Evolutionary conservation across 257 asterid genomes (phyloP).

Genomic region (Haberlea rhodopensis): DNA sequence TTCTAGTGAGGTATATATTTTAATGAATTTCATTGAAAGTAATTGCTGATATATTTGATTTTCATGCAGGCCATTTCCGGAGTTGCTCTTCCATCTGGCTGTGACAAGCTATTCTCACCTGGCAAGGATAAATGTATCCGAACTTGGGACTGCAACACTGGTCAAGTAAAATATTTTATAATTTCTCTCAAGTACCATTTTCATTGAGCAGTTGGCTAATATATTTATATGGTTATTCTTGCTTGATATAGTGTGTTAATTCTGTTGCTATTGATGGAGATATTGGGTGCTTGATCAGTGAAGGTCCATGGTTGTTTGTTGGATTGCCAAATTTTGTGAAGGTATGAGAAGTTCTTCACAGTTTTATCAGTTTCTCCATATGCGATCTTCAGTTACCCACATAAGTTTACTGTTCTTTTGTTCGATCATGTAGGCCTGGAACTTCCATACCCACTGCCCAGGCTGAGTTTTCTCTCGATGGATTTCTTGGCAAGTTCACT

Average conservation of each 20-base stretch:
- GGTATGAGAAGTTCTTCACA: background rate
- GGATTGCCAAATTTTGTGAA: background rate
- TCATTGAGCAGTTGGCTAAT: background rate
- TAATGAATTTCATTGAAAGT: no score
- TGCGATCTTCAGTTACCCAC: background rate
- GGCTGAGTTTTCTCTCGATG: slow-evolving; percentile 35
- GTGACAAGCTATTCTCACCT: slow-evolving; percentile 28
- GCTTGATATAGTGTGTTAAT: background rate
- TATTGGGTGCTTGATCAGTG: background rate
- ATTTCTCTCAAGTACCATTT: background rate
- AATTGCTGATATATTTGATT: no score
- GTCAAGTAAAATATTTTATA: slow-evolving; percentile 25
- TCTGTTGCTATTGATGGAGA: background rate
- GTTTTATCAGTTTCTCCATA: background rate
- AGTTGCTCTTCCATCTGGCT: slow-evolving; percentile 44
- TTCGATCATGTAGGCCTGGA: slow-evolving; percentile 46
- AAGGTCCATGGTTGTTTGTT: background rate
- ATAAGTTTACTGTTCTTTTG: background rate
- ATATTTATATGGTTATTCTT: background rate
- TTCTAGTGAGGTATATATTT: no score
- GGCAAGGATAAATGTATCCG: slow-evolving; percentile 31
- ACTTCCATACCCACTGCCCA: slow-evolving; percentile 35
- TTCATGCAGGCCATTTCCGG: slow-evolving; percentile 31
- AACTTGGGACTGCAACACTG: slow-evolving; percentile 41
- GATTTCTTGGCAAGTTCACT: slow-evolving; percentile 42